Evolutionary conservation across 768 basidiomycete species (phyloP), one percentile per base, ranked within the genome.

Genomic region (Leccinum truebloodii): DNA sequence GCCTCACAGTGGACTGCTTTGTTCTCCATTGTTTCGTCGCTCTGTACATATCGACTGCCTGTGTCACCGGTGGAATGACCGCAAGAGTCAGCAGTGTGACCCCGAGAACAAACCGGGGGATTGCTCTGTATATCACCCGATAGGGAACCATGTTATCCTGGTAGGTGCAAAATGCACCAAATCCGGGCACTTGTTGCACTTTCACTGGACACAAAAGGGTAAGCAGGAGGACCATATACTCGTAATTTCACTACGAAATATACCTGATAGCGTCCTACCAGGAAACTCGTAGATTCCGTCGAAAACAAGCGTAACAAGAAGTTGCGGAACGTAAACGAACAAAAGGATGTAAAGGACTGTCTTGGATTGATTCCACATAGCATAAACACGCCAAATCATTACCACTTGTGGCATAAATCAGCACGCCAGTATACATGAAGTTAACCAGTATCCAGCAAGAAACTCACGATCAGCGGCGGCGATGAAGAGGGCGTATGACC

Each of bases 381-480:
- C 53, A 24, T 66, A 65, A 5, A 65, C 57, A 2, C 65, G 65
- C 13, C 64, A 51, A 14, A 65, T 37, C 64, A 67, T 67, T 30
- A 67, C 28, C n/a, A 67, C 65, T 67, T 24, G 14, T 14, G 6
- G 6, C 18, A 9, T 2, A n/a, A 22, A 13, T 65, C 2, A 57
- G 16, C 12, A 14, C 22, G 16, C 46, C 4, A 6, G n/a, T 4
- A 2, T 18, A 32, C 34, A 8, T 3, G 0, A 8, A 49, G 20
- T 5, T 4, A 2, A 9, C 5, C 20, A 28, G 34, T 4, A 2
- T 12, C 7, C 20, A 32, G 39, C 0, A 22, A n/a, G 4, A 0
- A 20, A 57, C 67, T 62, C 57, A 69, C 68, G 1, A 56, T 69
- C 65, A 1, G 61, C 61, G n/a, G 59, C 59, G 28, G 49, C 59